Base-by-base conservation (phyloP, 106 monocot genomes). In the Amphibolis antarctica region DNA sequence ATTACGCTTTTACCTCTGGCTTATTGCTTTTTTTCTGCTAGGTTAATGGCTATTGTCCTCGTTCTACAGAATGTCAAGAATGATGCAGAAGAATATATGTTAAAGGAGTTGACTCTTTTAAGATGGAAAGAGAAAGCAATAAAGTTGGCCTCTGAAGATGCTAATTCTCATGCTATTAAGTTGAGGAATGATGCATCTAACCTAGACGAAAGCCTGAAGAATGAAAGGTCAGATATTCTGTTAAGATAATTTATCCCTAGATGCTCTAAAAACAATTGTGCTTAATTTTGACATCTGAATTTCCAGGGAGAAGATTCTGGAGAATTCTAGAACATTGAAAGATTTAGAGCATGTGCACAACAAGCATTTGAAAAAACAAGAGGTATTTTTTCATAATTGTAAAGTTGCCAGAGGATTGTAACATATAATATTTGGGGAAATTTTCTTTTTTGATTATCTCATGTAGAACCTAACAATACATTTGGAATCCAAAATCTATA, bases 111-210 rank as follows among this genome's bases (percentile, higher is more conserved):
- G 36, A 73, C 65, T 44, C 75, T 84, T 11, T 68, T 87, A 62
- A 98, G 76, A 85, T 87, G 90, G 87, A 80, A 85, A 70, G 96
- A 98, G 70, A 98, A 84, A 69, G 82, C 87, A 20, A 85, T 86
- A 20, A 80, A 70, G 62, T 62, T 91, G 74, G 86, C 84, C 53
- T 82, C 75, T 51, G 86, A 98, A 59, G 81, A 91, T 79, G 82
- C 87, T 50, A 42, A 26, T 65, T 71, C 74, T 46, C 84, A 75
- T 60, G 74, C 79, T 65, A 28, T 42, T 68, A 74, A 81, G 50
- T 56, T 87, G 65, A 75, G 77, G 60, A 70, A 77, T 23, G 83
- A 78, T 68, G 80, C 82, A 30, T 59, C 77, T 45, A 69, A 51
- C 27, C 59, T 90, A 64, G 90, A 98, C 73, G 80, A 72, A 73